A percentile compares a stretch with the other conserved stretches of the same genome.
These are phyloP conservation scores for Ceraceosorus guamensis DNA, from an alignment of 1,284 basidiomycete genomes.

Conservation along the genomic window DNA sequence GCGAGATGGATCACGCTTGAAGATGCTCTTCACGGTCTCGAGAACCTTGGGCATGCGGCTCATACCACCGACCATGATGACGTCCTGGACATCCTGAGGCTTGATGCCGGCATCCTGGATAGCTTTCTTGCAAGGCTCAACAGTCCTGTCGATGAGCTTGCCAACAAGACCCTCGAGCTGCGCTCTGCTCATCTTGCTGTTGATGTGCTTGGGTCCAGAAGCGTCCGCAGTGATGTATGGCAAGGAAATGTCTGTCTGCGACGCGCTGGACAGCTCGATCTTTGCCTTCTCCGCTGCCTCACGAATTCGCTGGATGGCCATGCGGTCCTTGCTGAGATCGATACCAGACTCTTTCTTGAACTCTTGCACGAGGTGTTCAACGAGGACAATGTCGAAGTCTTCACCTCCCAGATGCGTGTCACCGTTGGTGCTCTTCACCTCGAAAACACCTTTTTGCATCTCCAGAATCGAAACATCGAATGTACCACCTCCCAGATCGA, in stretches of 20 bases:
- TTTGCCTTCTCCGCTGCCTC: slow-evolving; percentile 99
- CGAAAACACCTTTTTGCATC: slow-evolving; percentile 98
- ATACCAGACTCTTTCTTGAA: slow-evolving; percentile 90
- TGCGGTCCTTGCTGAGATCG: slow-evolving; percentile 75
- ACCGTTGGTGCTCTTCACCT: slow-evolving; percentile 98
- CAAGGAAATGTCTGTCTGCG: slow-evolving; percentile 84
- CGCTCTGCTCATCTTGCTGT: slow-evolving; percentile 75
- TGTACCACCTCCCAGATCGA: slow-evolving; percentile 88
- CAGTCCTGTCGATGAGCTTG: slow-evolving; percentile 75
- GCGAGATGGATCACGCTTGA: slow-evolving; percentile 91
- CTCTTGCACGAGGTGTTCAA: slow-evolving; percentile 77
- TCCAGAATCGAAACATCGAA: slow-evolving; percentile 98
- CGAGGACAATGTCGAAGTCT: slow-evolving; percentile 88
- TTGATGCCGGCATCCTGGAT: slow-evolving; percentile 84
- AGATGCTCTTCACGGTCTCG: slow-evolving; percentile 85
- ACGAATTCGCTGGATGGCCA: slow-evolving; percentile 98
- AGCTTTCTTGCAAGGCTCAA: slow-evolving; percentile 98
- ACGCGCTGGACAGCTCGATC: slow-evolving; percentile 88
- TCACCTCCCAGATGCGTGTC: slow-evolving; percentile 98
- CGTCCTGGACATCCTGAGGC: slow-evolving; percentile 83
- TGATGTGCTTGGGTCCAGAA: slow-evolving; percentile 92
- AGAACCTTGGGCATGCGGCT: slow-evolving; percentile 91
- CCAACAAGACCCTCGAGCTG: slow-evolving; percentile 82
- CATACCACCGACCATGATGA: slow-evolving; percentile 98
- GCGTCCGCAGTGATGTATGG: slow-evolving; percentile 96